phyloP scores from a whole-genome alignment of 805 yeast genomes.

The Candida dajiaensis region DNA sequence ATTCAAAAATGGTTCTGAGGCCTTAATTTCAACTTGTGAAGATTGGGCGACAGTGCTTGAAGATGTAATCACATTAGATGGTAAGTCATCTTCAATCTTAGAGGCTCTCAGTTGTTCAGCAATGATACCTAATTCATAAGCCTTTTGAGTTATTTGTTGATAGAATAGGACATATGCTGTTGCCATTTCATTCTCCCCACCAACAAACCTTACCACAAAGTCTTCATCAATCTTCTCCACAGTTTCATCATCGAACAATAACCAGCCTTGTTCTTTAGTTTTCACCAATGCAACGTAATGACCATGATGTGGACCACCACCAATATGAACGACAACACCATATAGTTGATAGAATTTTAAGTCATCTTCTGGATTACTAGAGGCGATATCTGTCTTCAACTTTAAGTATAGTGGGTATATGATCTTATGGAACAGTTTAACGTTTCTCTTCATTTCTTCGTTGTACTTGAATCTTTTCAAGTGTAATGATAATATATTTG shows the following conservation, averaged over 20 bases:
- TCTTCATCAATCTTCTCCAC: conserved; percentile 83
- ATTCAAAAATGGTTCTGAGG: neutral
- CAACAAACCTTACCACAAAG: conserved; percentile 80
- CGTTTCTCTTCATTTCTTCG: conserved; percentile 73
- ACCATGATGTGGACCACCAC: conserved; percentile 97
- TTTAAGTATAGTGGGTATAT: conserved; percentile 71
- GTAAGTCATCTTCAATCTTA: neutral
- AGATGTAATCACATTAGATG: neutral
- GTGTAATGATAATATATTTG: conserved; percentile 76
- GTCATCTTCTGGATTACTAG: conserved; percentile 35
- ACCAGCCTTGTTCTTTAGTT: conserved; percentile 76
- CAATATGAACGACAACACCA: conserved; percentile 88
- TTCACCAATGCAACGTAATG: conserved; percentile 88
- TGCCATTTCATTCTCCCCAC: conserved; percentile 81
- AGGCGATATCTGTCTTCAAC: conserved; percentile 46
- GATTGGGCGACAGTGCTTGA: neutral
- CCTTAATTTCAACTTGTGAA: neutral
- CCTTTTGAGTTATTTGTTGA: conserved; percentile 45
- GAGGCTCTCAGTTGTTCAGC: neutral
- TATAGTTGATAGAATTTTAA: conserved; percentile 71
- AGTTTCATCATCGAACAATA: conserved; percentile 90
- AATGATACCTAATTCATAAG: conserved; percentile 13
- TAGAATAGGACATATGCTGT: conserved; percentile 90
- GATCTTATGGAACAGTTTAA: conserved; percentile 81
- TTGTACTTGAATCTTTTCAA: conserved; percentile 89